Evolutionary conservation across 2,329 filamentous ascomycete genomes (phyloP).

Genomic region (Sporothrix mexicana): DNA sequence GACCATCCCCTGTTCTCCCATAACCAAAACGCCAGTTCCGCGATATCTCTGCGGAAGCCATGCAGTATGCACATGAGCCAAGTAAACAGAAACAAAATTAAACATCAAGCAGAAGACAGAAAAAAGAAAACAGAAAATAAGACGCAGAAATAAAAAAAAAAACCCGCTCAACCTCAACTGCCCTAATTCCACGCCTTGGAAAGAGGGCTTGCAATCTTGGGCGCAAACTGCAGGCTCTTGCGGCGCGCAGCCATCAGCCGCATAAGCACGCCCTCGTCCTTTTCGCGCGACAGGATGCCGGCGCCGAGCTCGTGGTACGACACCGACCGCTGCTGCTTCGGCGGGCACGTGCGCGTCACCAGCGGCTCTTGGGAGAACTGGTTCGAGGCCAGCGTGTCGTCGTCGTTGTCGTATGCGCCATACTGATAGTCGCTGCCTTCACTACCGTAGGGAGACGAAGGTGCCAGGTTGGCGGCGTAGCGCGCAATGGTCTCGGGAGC

Average conservation of each 20-base stretch:
- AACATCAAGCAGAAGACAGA: too few relatives aligned
- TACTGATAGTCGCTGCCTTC: conserved; percentile 37
- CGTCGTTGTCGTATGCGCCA: conserved; percentile 43
- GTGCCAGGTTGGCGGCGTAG: conserved; percentile 57
- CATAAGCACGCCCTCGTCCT: conserved; percentile 63
- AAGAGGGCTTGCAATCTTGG: conserved; percentile 75
- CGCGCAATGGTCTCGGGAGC: conserved; percentile 60
- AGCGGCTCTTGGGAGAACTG: conserved; percentile 45
- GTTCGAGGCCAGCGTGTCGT: conserved; percentile 40
- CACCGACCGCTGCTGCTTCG: conserved; percentile 51
- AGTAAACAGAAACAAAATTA: not conserved
- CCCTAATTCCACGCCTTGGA: conserved; percentile 59
- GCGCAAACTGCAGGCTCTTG: conserved; percentile 79
- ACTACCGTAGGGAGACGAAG: conserved; percentile 52
- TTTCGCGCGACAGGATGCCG: conserved; percentile 55
- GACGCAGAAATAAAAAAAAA: not conserved
- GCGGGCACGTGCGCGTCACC: conserved; percentile 61
- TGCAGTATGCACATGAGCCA: not conserved
- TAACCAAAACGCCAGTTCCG: not conserved
- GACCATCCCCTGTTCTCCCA: not conserved
- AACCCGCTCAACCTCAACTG: not conserved
- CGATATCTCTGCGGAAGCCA: not conserved
- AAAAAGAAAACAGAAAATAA: not conserved
- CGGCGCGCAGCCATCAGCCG: conserved; percentile 73
- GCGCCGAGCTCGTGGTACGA: conserved; percentile 49